These are phyloP conservation scores for Globisporangium yorkense DNA, from an alignment of 352 stramenopile genomes.

Conservation along the genomic window DNA sequence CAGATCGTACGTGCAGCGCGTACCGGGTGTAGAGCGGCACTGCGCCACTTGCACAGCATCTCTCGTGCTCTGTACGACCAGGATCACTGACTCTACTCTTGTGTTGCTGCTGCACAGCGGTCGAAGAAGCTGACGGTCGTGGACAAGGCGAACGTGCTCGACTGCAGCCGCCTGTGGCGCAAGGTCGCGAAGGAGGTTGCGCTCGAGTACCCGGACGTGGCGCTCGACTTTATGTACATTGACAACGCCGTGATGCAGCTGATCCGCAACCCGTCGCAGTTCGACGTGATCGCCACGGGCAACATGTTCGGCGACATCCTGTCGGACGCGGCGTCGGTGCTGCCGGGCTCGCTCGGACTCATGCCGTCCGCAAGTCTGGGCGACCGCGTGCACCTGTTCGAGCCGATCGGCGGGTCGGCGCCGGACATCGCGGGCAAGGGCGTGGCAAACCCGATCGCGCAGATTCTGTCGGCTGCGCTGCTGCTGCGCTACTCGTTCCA, in stretches of 20 bases:
- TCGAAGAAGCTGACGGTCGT: conserved; percentile 95
- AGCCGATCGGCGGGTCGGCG: conserved; percentile 97
- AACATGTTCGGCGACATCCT: conserved; percentile 99
- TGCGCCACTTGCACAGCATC: not conserved
- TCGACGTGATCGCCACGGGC: conserved; percentile 98
- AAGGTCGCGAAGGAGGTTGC: conserved; percentile 89
- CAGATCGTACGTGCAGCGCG: conserved; percentile 39
- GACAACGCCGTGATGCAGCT: conserved; percentile 99
- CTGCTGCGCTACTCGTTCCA: conserved; percentile 95
- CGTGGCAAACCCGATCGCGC: conserved; percentile 95
- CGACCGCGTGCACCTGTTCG: conserved; percentile 92
- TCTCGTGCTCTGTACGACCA: not conserved
- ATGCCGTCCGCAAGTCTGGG: conserved; percentile 97
- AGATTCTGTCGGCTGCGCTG: conserved; percentile 97
- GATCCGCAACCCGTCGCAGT: conserved; percentile 97
- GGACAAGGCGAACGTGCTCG: conserved; percentile 99
- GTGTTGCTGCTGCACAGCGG: conserved; percentile 66
- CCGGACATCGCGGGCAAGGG: conserved; percentile 97
- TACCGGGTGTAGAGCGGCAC: not conserved
- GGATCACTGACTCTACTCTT: conserved; percentile 34
- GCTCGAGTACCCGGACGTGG: conserved; percentile 90
- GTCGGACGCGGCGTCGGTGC: conserved; percentile 96
- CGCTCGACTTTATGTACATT: conserved; percentile 98
- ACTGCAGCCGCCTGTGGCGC: conserved; percentile 91
- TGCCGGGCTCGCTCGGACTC: conserved; percentile 97